Evolutionary conservation across 2,329 filamentous ascomycete species (phyloP).

Genomic region (Aplosporella prunicola): DNA sequence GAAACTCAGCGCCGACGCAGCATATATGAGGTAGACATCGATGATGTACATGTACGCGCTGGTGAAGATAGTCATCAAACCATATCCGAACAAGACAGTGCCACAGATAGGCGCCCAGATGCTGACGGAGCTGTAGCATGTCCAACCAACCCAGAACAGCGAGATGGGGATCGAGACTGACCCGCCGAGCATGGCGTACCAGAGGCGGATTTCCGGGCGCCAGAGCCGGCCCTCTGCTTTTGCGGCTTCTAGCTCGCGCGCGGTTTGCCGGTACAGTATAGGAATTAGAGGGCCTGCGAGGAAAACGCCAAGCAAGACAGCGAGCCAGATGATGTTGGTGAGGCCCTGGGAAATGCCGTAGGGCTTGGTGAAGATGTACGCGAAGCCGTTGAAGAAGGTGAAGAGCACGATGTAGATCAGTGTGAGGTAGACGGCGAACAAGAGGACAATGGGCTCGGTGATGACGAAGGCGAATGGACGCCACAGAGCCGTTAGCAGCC

Average conservation of each 20-base stretch:
- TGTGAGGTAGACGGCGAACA: conserved; percentile 42
- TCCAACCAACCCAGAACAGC: conserved; percentile 46
- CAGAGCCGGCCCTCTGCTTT: too few relatives aligned
- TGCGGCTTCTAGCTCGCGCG: conserved; percentile 19
- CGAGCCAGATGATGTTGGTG: conserved; percentile 36
- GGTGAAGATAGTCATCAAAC: conserved; percentile 38
- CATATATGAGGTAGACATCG: conserved; percentile 33
- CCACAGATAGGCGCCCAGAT: conserved; percentile 30
- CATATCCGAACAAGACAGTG: conserved; percentile 23
- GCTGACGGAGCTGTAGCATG: conserved; percentile 31
- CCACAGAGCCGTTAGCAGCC: conserved; percentile 29
- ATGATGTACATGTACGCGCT: conserved; percentile 27
- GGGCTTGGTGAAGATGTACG: conserved; percentile 41
- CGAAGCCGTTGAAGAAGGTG: conserved; percentile 44
- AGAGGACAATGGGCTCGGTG: conserved; percentile 35
- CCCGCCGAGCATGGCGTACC: conserved; percentile 36
- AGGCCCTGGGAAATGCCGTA: conserved; percentile 38
- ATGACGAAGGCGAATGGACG: conserved; percentile 36
- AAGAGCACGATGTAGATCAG: conserved; percentile 48
- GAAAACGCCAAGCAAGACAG: conserved; percentile 35
- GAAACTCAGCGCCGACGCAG: conserved; percentile 33
- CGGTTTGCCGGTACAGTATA: conserved; percentile 25
- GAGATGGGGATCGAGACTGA: conserved; percentile 32
- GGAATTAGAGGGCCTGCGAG: conserved; percentile 26
- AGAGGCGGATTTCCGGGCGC: conserved; percentile 28